Evolutionary conservation across 1,284 basidiomycete species (phyloP).

Genomic region (Schizopora paradoxa): DNA sequence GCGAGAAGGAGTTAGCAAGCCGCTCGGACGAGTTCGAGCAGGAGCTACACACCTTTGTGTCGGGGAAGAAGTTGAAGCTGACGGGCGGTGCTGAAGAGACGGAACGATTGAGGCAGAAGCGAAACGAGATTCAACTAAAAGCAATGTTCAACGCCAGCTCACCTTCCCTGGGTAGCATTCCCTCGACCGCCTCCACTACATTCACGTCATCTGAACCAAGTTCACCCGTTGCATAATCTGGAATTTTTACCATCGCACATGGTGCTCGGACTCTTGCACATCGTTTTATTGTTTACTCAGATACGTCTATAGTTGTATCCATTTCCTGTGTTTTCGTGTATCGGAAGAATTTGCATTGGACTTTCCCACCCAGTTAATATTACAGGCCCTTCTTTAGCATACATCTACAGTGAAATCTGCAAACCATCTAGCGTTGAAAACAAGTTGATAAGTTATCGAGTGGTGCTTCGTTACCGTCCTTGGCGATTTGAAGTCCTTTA

Average conservation of each 20-base stretch:
- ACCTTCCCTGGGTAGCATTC: not conserved
- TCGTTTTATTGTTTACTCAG: not conserved
- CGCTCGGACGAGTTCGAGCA: conserved; percentile 75
- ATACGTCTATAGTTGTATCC: not conserved
- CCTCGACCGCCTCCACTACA: conserved; percentile 5
- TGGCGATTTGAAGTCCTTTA: no score
- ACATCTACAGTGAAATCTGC: no score
- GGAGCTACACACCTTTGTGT: conserved; percentile 81
- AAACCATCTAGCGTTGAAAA: no score
- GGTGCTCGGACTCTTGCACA: conserved; percentile 2
- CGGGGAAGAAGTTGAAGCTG: conserved; percentile 82
- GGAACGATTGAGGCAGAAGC: conserved; percentile 78
- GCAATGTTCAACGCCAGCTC: conserved; percentile 66
- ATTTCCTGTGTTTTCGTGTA: not conserved
- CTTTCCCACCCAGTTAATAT: not conserved
- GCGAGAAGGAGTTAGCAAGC: conserved; percentile 68
- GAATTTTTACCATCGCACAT: no score
- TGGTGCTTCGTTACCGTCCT: no score
- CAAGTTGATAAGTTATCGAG: no score
- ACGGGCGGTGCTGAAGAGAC: conserved; percentile 91
- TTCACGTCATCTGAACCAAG: conserved; percentile 10
- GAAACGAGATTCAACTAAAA: conserved; percentile 79
- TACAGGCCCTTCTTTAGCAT: no score
- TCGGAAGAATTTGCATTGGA: not conserved
- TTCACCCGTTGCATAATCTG: no score